Conservation (phyloP, 108 stramenopile genomes). For the Fragilariopsis cylindrus region DNA sequence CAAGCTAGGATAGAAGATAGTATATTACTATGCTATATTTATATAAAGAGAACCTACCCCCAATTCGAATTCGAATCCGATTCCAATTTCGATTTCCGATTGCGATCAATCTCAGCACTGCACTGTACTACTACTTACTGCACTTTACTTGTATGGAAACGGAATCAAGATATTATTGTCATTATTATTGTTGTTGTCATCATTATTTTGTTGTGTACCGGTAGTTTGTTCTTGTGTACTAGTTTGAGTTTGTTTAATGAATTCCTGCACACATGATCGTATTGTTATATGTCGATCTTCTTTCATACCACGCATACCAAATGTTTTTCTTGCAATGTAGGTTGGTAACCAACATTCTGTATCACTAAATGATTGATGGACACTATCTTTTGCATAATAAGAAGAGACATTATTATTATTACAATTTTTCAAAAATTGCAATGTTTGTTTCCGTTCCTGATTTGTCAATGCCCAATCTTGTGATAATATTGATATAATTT, state of each 20-base stretch:
- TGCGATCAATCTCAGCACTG: no score
- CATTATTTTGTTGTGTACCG: background rate
- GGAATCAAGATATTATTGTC: background rate
- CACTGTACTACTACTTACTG: background rate
- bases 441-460: constrained; percentile 6
- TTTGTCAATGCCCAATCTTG: constrained; percentile 33
- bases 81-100: no score
- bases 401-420: background rate
- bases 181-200: background rate
- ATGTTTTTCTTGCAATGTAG: constrained; percentile 1
- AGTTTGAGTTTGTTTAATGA: background rate
- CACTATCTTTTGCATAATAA: constrained; percentile 15
- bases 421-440: constrained; percentile 9
- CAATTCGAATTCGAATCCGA: no score
- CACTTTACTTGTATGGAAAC: background rate
- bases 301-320: constrained; percentile 7
- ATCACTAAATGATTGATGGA: constrained; percentile 38
- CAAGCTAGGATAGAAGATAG: no score
- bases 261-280: constrained; percentile 9
- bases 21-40: no score
- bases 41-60: no score
- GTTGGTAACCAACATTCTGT: constrained; percentile 20
- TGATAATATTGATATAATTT: constrained; percentile 27
- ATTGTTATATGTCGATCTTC: constrained; percentile 28
- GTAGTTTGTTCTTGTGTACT: no score